A percentile compares a stretch with the other conserved stretches of the same genome.
phyloP scores from a whole-genome alignment of 306 rosid species.

The Coriaria nepalensis region DNA sequence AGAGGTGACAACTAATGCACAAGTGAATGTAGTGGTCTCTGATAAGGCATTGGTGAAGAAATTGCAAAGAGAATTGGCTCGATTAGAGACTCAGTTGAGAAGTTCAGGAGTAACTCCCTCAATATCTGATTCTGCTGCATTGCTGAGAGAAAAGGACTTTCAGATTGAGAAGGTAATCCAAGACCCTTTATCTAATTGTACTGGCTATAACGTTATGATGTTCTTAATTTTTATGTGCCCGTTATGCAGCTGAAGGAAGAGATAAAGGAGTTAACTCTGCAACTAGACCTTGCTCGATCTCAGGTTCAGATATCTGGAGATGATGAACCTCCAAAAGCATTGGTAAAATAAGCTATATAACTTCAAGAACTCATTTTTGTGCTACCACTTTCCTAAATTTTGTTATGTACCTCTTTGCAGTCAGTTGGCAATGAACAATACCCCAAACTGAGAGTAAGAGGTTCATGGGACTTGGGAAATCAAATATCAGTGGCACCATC shows the following conservation, averaged over 20 bases:
- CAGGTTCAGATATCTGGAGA: slow-evolving; percentile 54
- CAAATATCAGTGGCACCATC: slow-evolving; percentile 23
- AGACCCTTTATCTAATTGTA: not conserved
- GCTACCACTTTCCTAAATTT: slow-evolving; percentile 3
- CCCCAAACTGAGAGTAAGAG: slow-evolving; percentile 45
- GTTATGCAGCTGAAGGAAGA: slow-evolving; percentile 69
- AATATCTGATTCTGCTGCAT: slow-evolving; percentile 31
- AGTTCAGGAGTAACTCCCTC: slow-evolving; percentile 28
- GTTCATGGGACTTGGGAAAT: slow-evolving; percentile 49
- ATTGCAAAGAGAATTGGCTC: slow-evolving; percentile 73
- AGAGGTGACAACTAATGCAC: slow-evolving; percentile 85
- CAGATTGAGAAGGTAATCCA: slow-evolving; percentile 68
- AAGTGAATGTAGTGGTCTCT: slow-evolving; percentile 81
- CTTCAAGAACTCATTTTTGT: slow-evolving; percentile 14
- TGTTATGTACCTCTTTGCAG: slow-evolving; percentile 26
- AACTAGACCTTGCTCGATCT: slow-evolving; percentile 61
- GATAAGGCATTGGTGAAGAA: slow-evolving; percentile 94
- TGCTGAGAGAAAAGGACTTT: slow-evolving; percentile 66
- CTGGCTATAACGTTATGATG: not conserved
- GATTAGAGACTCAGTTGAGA: slow-evolving; percentile 66
- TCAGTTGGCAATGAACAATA: slow-evolving; percentile 36
- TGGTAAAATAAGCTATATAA: slow-evolving; percentile 7
- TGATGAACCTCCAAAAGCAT: slow-evolving; percentile 26
- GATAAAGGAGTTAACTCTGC: slow-evolving; percentile 41
- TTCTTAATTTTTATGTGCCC: slow-evolving; percentile 7